Conservation (phyloP, 306 rosid genomes). For the Dryas alaskensis region DNA sequence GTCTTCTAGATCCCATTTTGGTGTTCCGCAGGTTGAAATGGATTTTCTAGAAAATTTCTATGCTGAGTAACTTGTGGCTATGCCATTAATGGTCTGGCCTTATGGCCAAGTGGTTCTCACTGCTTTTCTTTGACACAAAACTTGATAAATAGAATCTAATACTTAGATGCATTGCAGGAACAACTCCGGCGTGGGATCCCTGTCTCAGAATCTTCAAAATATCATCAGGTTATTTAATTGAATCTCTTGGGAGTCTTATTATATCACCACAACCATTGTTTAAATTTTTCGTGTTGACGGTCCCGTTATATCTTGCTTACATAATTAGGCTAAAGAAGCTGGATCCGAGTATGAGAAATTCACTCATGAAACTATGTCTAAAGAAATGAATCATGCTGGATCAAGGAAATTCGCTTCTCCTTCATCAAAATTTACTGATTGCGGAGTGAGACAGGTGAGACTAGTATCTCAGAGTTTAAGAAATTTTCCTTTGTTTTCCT, state of each 20-base stretch:
- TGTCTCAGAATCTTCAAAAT: slow-evolving; percentile 26
- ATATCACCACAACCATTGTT: slow-evolving; percentile 8
- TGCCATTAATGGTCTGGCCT: neutral
- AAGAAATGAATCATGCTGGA: slow-evolving; percentile 33
- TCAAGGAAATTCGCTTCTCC: slow-evolving; percentile 25
- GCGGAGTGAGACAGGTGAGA: slow-evolving; percentile 20
- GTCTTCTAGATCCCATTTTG: slow-evolving; percentile 16
- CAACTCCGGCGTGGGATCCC: slow-evolving; percentile 38
- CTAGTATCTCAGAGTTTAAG: slow-evolving; percentile 38
- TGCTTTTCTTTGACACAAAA: slow-evolving; percentile 10
- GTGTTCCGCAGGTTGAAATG: slow-evolving; percentile 18
- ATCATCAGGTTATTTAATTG: slow-evolving; percentile 35
- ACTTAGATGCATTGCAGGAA: slow-evolving; percentile 33
- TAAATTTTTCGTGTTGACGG: slow-evolving; percentile 10
- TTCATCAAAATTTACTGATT: slow-evolving; percentile 26
- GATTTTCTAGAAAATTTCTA: slow-evolving; percentile 10
- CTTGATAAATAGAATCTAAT: slow-evolving; percentile 14
- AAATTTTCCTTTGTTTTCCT: neutral
- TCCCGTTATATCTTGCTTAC: slow-evolving; percentile 27
- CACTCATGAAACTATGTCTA: slow-evolving; percentile 35
- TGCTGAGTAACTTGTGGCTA: slow-evolving; percentile 13
- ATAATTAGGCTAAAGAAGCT: slow-evolving; percentile 24
- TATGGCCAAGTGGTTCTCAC: neutral
- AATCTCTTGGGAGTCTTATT: slow-evolving; percentile 11
- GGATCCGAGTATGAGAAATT: slow-evolving; percentile 16